Base-by-base conservation (phyloP, 164 flowering plant genomes). In the Stephania cephalantha region DNA sequence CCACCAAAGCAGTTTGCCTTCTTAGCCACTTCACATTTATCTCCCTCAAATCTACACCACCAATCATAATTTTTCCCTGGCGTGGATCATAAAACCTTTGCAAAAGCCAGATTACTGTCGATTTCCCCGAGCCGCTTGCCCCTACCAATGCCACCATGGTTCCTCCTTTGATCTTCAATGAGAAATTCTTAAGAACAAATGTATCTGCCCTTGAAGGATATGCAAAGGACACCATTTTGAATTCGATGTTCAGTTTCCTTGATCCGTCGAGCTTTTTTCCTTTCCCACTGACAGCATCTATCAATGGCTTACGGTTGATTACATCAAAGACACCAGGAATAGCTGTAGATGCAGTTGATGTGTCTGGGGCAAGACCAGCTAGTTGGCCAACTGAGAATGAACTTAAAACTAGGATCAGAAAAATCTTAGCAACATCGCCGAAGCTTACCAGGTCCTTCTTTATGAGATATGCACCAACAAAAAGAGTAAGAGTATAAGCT, bases 321-420 rank as follows among this genome's bases (percentile, higher is more conserved):
- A 88, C 82, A 29, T 78, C 80, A 5, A 88, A 64, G 63, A 91
- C 86, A 6, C 87, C 83, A 44, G 93, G 93, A 65, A 91, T 80
- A 25, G 90, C 86, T 3, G 83, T 77, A 0, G 81, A 46, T 0
- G 93, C 96, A 78, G 72, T 78, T 12, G 93, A 84, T n/a, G 96
- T 90, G 73, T 91, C 93, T 12, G 93, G 93, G 7, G 93, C 96
- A 25, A 90, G 88, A 18, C 96, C 92, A 7, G 93, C 93, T 45
- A 91, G 78, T 74, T 91, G 96, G 35, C 96, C 93, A 30, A 91
- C 92, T 29, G 93, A 90, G 78, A 91, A 91, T 68, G 92, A 90
- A 76, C 93, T 91, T 71, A 90, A 70, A 10, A 91, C 96, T 63
- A 90, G 84, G 79, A 91, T 90, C 53, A 91, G 84, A 74, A 91